A percentile compares a stretch with the other conserved stretches of the same genome.
These are phyloP conservation scores for Laetiporus sulphureus DNA, from an alignment of 1,284 basidiomycete genomes.

Conservation along the genomic window DNA sequence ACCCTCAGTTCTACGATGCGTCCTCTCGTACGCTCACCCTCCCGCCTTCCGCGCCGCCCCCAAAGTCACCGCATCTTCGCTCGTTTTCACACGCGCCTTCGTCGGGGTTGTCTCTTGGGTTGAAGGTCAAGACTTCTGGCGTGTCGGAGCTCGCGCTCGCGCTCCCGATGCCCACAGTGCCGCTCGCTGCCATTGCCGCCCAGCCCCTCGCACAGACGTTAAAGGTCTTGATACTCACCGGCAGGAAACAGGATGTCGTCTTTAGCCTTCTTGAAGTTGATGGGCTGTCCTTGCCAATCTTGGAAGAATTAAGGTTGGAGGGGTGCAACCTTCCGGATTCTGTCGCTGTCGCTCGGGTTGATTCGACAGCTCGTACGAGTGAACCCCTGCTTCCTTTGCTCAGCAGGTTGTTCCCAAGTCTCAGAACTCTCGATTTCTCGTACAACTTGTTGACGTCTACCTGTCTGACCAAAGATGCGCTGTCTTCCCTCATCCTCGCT, in stretches of 20 bases:
- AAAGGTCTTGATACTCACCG: slow-evolving; percentile 52
- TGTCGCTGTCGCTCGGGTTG: slow-evolving; percentile 36
- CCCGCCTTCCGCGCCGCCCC: slow-evolving; percentile 49
- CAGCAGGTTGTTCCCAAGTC: slow-evolving; percentile 57
- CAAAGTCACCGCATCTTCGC: slow-evolving; percentile 45
- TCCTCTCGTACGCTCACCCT: slow-evolving; percentile 53
- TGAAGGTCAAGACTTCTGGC: slow-evolving; percentile 12
- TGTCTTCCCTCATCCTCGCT: slow-evolving; percentile 44
- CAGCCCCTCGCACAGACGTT: slow-evolving; percentile 60
- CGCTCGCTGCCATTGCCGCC: slow-evolving; percentile 48
- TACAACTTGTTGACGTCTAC: slow-evolving; percentile 59
- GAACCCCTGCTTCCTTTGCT: slow-evolving; percentile 53
- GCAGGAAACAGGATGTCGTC: slow-evolving; percentile 56
- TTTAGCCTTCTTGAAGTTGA: slow-evolving; percentile 45
- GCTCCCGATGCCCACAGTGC: slow-evolving; percentile 61
- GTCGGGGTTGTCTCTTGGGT: slow-evolving; percentile 11
- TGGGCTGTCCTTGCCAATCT: slow-evolving; percentile 43
- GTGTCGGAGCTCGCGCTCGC: slow-evolving; percentile 36
- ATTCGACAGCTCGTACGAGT: slow-evolving; percentile 33
- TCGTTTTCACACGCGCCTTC: slow-evolving; percentile 51
- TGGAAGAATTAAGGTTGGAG: slow-evolving; percentile 68
- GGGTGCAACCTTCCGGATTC: slow-evolving; percentile 60
- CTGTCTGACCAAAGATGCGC: slow-evolving; percentile 37
- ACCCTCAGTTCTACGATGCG: slow-evolving; percentile 52
- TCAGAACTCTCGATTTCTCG: slow-evolving; percentile 64